Base-by-base conservation (phyloP, 805 yeast species). In the Barnettozyma salicaria region DNA sequence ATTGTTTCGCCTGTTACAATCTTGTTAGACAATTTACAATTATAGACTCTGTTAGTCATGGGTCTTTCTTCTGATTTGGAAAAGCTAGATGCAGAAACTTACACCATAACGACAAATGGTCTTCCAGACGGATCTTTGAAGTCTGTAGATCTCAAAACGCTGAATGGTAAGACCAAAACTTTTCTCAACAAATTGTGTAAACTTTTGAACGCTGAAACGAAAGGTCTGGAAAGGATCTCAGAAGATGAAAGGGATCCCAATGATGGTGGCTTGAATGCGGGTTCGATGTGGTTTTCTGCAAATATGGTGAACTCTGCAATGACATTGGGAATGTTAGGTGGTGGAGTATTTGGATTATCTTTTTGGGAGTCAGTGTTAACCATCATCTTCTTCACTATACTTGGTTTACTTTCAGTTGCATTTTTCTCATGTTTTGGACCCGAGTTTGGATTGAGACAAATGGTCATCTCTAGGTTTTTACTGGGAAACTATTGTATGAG, bases 211-310 rank as follows among this genome's bases (percentile, higher is more conserved):
- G 73, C 72, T 24, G 87, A 80, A 56, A 68, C 73, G 16, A 74
- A 83, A 55, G 96, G 96, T 60, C 78, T 89, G 45, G 95, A 86
- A 52, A 68, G 81, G 27, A 73, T 89, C 39, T 76, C 84, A 7
- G 95, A 82, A 44, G 83, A 79, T 30, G 90, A 85, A 59, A 80
- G 85, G 57, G 70, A 72, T 31, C 86, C 80, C 44, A 70, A 70
- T 30, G 77, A 84, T 24, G 47, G 50, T 33, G 55, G 80, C 42
- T 65, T 74, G 63, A 74, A 73, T 47, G 83, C 92, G 21, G 86
- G 86, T 30, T 69, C 89, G 33, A 83, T 88, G 90, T 88, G 96
- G 95, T 71, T 82, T 51, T 81, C 94, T 7, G 94, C 95, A 25
- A 87, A 88, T 62, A 67, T 85, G 72, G 95, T 85, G 39, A 74